These are phyloP conservation scores for Przewalskia tangutica DNA, from an alignment of 257 asterid species.

Conservation along the genomic window DNA sequence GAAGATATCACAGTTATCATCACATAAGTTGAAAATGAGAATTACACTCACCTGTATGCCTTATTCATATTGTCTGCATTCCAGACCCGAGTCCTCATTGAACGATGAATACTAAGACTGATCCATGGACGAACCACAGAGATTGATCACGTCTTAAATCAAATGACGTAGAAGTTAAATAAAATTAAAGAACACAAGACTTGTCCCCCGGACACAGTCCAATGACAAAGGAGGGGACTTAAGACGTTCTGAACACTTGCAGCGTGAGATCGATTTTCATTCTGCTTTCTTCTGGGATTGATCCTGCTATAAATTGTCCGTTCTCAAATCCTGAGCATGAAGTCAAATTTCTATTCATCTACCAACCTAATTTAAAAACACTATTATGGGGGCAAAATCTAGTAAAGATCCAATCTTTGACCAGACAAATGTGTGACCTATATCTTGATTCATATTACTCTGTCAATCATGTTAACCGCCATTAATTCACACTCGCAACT, in stretches of 20 bases:
- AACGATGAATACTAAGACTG: background rate
- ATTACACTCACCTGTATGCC: background rate
- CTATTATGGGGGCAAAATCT: background rate
- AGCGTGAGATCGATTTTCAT: too few relatives aligned
- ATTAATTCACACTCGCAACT: constrained; percentile 4
- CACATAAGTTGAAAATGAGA: background rate
- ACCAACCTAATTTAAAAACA: background rate
- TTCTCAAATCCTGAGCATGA: too few relatives aligned
- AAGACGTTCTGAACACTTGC: too few relatives aligned
- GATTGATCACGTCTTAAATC: background rate
- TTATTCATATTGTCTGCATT: background rate
- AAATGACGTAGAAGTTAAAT: background rate
- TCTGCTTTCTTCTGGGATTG: too few relatives aligned
- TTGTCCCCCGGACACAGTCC: too few relatives aligned
- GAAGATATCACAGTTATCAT: too few relatives aligned
- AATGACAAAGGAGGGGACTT: too few relatives aligned
- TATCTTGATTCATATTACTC: background rate
- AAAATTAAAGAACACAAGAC: background rate
- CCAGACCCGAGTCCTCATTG: background rate
- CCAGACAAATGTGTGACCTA: background rate
- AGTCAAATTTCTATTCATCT: background rate
- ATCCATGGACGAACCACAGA: background rate
- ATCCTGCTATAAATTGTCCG: too few relatives aligned
- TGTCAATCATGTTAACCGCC: background rate
- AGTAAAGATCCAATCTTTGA: background rate